Conservation (phyloP, 2,329 filamentous ascomycete genomes). For the Hypocrella siamensis region DNA sequence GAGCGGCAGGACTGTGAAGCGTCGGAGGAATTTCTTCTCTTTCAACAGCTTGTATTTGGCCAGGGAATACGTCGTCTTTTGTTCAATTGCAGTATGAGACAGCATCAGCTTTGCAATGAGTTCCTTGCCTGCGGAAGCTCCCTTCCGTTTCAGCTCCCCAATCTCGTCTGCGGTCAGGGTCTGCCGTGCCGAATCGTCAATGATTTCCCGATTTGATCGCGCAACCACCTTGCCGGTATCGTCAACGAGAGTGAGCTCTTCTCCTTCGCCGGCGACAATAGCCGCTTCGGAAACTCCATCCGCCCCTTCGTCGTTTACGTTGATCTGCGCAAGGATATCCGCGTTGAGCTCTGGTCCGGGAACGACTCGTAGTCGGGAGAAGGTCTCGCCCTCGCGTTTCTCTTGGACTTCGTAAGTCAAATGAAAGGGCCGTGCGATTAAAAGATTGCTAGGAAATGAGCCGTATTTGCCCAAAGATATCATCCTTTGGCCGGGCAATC, state of each 20-base stretch:
- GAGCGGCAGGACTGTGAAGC: conserved; percentile 73
- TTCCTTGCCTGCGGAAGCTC: conserved; percentile 66
- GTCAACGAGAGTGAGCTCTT: conserved; percentile 26
- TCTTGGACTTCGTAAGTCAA: conserved; percentile 83
- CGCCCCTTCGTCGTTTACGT: conserved; percentile 15
- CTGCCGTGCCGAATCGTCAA: conserved; percentile 53
- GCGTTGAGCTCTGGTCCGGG: conserved; percentile 70
- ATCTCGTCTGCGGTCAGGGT: conserved; percentile 62
- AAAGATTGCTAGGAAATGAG: conserved; percentile 72
- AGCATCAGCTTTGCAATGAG: conserved; percentile 86
- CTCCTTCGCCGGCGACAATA: conserved; percentile 19
- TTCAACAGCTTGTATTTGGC: conserved; percentile 95
- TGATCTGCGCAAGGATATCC: conserved; percentile 45
- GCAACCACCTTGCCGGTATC: conserved; percentile 29
- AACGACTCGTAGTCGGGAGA: conserved; percentile 60
- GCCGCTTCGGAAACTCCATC: conserved; percentile 26
- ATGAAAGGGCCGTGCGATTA: conserved; percentile 83
- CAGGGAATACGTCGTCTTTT: conserved; percentile 86
- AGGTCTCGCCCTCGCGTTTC: conserved; percentile 44
- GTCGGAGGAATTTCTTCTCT: conserved; percentile 79
- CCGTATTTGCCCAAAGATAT: conserved; percentile 90
- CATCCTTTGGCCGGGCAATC: conserved; percentile 37
- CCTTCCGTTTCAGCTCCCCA: conserved; percentile 58
- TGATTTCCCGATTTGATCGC: conserved; percentile 41
- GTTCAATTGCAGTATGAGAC: conserved; percentile 75